A percentile compares a stretch with the other conserved stretches of the same genome.
Evolutionary conservation across 2,329 filamentous ascomycete species (phyloP).

Genomic region (Thelonectria blattea): DNA sequence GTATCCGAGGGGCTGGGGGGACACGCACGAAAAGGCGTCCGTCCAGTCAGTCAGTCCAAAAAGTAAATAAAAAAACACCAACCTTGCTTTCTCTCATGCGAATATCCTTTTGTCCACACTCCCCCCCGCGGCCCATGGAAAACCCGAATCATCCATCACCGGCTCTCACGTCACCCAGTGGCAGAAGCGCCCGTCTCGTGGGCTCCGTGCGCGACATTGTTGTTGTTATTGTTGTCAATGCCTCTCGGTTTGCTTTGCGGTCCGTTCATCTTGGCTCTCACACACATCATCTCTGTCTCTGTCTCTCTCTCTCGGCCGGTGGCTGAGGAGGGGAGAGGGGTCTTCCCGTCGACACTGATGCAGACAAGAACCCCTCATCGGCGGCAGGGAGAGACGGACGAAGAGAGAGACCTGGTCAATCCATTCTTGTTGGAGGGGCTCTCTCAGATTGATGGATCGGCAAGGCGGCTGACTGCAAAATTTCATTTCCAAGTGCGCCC

Average conservation of each 20-base stretch:
- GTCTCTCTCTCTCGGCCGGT: slow-evolving; percentile 8
- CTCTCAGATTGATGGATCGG: slow-evolving; percentile 1
- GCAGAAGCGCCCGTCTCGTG: slow-evolving; percentile 27
- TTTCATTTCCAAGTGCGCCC: slow-evolving; percentile 1
- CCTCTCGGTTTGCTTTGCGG: slow-evolving; percentile 14
- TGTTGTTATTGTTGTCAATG: slow-evolving; percentile 21
- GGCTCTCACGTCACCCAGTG: slow-evolving; percentile 29
- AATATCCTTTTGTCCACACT: slow-evolving; percentile 8
- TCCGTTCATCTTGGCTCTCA: slow-evolving; percentile 21
- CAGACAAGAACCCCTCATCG: slow-evolving; percentile 2
- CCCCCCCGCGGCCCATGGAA: neutral
- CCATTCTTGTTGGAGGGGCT: slow-evolving; percentile 4
- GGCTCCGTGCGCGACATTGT: slow-evolving; percentile 35
- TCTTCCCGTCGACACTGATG: neutral
- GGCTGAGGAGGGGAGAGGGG: neutral
- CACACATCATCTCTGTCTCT: no score
- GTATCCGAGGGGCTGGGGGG: neutral
- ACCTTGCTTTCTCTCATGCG: slow-evolving; percentile 11
- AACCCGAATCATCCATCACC: slow-evolving; percentile 2
- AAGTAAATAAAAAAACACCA: neutral
- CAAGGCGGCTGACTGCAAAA: neutral
- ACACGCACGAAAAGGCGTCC: neutral
- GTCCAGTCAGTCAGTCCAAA: neutral
- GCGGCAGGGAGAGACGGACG: neutral
- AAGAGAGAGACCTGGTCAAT: no score